Evolutionary conservation across 306 rosid genomes (phyloP).

Genomic region (Inga laurina): DNA sequence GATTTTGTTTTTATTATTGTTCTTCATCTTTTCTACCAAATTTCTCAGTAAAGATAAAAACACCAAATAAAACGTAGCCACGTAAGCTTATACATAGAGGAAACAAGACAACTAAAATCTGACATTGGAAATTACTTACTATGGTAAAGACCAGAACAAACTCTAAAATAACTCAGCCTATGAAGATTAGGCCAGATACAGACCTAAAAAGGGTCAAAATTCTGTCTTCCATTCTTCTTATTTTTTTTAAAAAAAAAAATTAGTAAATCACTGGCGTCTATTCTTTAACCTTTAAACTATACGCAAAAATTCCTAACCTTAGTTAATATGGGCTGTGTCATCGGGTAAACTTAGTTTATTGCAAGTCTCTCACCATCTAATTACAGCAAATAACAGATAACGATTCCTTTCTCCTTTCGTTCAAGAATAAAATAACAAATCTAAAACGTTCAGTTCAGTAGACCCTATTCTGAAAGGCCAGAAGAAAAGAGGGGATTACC

Average conservation of each 20-base stretch:
- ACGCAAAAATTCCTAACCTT: background rate
- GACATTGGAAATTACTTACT: constrained; percentile 9
- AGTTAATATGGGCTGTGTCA: background rate
- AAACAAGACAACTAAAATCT: background rate
- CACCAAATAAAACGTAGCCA: background rate
- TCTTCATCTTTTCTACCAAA: constrained; percentile 6
- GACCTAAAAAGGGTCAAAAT: background rate
- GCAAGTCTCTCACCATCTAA: constrained; percentile 22
- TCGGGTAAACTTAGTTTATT: background rate
- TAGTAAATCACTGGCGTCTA: no score
- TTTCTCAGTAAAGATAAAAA: background rate
- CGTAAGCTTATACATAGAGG: background rate
- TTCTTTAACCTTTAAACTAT: background rate
- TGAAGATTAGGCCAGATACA: background rate
- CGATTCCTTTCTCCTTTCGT: background rate
- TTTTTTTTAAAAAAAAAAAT: no score
- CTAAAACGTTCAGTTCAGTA: background rate
- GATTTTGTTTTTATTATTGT: background rate
- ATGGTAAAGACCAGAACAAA: background rate
- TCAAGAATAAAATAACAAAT: background rate
- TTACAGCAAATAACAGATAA: background rate
- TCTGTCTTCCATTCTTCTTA: background rate
- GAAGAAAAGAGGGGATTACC: constrained; percentile 15
- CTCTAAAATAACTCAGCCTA: background rate
- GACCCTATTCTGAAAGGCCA: background rate